These are phyloP conservation scores for Solanum appendiculatum DNA, from an alignment of 257 asterid genomes.

Conservation along the genomic window DNA sequence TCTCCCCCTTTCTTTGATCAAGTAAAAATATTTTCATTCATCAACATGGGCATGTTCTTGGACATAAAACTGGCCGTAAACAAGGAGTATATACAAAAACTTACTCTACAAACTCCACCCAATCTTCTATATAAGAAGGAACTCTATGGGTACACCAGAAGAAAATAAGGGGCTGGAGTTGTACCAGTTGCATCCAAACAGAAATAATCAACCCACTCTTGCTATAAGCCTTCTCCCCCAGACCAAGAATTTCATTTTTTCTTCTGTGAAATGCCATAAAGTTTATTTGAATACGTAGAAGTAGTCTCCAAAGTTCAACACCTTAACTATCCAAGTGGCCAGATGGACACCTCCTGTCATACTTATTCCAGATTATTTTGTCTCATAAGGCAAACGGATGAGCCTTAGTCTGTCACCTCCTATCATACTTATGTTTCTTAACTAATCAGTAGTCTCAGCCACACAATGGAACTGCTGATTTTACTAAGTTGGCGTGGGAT, in stretches of 20 bases:
- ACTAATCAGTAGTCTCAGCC: background rate
- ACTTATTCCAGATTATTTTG: background rate
- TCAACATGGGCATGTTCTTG: background rate
- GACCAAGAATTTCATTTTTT: background rate
- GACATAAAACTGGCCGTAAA: background rate
- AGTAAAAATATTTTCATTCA: background rate
- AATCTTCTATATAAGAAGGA: background rate
- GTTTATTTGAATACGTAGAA: background rate
- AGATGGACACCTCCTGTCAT: background rate
- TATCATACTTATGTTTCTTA: background rate
- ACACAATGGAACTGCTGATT: background rate
- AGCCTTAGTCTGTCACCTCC: background rate
- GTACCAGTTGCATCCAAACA: background rate
- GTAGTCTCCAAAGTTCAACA: background rate
- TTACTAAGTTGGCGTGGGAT: background rate
- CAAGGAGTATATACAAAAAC: background rate
- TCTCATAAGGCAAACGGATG: background rate
- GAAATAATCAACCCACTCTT: background rate
- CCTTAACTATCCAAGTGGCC: background rate
- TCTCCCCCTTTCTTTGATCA: background rate
- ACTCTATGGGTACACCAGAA: background rate
- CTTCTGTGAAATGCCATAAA: background rate
- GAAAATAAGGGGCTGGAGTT: background rate
- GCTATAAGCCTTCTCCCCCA: background rate
- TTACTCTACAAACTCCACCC: background rate